Base-by-base conservation (phyloP, 192 early-diverging fungal genomes). In the Rhizophagus prolifer region DNA sequence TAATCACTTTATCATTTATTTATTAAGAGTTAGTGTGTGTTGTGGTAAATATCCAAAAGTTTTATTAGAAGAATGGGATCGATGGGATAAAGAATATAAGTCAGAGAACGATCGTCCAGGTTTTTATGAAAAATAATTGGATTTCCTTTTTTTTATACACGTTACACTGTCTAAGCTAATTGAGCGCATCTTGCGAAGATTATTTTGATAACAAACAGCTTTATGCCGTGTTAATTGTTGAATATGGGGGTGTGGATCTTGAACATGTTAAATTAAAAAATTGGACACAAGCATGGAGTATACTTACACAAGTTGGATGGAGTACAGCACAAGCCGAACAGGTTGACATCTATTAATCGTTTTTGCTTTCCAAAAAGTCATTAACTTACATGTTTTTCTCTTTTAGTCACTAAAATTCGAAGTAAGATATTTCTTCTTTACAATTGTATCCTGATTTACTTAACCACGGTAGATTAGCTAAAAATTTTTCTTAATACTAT, bases 71-170 rank as follows among this genome's bases (percentile, higher is more conserved):
- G 87, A 86, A 0, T 95, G 95, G 93, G 92, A 95, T 76, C 79
- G 79, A 26, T 96, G 90, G 86, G 79, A 84, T 59, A 75, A 80
- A 26, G 85, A 84, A 41, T 80, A 89, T 9, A 84, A 88, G 44
- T 92, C 90, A 66, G 92, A 95, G 74, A 96, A 94, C 71, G 78
- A 81, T 34, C 82, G 92, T 26, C 95, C 95, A 5, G 86, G 86
- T 87, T 75, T 34, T 46, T 2, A 13, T 70, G 31, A 2, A 34
- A n/a, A n/a, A n/a, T n/a, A n/a, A n/a, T n/a, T n/a, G n/a, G n/a
- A n/a, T 34, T 19, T 23, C 58, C 28, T 3, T 19, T 65, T 30
- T 70, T n/a, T 4, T 62, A 0, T 28, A 70, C 23, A 44, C 5
- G 9, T 31, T 60, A 23, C 31, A 47, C n/a, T 78, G n/a, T 10